phyloP scores from a whole-genome alignment of 257 asterid species.

The Ilex asprella region DNA sequence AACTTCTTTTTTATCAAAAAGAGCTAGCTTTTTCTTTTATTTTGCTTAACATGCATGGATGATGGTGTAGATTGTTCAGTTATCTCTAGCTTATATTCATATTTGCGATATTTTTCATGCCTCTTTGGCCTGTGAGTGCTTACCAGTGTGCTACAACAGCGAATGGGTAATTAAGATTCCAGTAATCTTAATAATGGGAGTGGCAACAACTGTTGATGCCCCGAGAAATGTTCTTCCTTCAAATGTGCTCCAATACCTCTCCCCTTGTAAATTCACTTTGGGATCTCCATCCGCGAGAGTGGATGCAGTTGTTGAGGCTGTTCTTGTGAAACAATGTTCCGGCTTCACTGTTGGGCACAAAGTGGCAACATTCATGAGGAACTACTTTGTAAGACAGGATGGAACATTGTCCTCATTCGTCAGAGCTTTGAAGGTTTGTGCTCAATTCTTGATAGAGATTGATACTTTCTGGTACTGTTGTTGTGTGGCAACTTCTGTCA shows the following conservation, averaged over 20 bases:
- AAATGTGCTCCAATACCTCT: conserved; percentile 44
- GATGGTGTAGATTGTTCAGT: neutral
- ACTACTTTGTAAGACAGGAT: conserved; percentile 76
- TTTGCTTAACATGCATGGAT: neutral
- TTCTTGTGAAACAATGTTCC: conserved; percentile 49
- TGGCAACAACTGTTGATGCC: conserved; percentile 74
- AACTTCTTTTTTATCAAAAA: too few species aligned
- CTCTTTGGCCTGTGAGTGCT: conserved; percentile 17
- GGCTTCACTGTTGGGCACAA: conserved; percentile 65
- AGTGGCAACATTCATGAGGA: conserved; percentile 63
- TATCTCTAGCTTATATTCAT: conserved; percentile 7
- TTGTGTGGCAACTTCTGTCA: conserved; percentile 19
- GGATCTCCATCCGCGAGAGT: conserved; percentile 73
- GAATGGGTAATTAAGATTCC: conserved; percentile 90
- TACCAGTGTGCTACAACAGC: conserved; percentile 38
- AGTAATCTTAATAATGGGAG: conserved; percentile 68
- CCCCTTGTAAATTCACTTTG: conserved; percentile 54
- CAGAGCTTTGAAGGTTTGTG: conserved; percentile 75
- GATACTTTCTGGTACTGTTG: neutral
- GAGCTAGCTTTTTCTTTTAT: neutral
- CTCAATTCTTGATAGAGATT: conserved; percentile 1
- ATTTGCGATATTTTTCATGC: neutral
- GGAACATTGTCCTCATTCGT: conserved; percentile 81
- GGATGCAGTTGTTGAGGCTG: conserved; percentile 74
- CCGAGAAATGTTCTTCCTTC: conserved; percentile 53